Evolutionary conservation across 805 yeast genomes (phyloP).

Genomic region (Spathaspora arborariae): DNA sequence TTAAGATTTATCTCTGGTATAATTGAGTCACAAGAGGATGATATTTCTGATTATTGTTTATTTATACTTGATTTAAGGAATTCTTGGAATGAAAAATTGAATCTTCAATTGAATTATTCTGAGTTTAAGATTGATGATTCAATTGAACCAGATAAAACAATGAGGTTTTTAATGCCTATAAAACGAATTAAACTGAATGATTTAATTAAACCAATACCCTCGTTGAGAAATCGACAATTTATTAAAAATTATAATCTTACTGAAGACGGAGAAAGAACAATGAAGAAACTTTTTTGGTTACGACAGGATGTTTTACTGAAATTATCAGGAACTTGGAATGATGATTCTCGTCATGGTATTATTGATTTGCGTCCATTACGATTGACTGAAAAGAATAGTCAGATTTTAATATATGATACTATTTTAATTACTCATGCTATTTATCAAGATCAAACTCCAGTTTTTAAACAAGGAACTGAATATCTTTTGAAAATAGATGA

Average conservation of each 20-base stretch:
- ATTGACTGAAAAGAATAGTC: slow-evolving; percentile 58
- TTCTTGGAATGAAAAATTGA: slow-evolving; percentile 62
- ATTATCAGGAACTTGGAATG: slow-evolving; percentile 65
- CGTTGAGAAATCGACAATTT: slow-evolving; percentile 66
- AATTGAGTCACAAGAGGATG: slow-evolving; percentile 13
- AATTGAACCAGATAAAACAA: slow-evolving; percentile 26
- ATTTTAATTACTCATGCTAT: slow-evolving; percentile 16
- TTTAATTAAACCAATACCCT: slow-evolving; percentile 59
- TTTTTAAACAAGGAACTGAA: slow-evolving; percentile 22
- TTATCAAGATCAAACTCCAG: slow-evolving; percentile 7
- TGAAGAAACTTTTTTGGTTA: slow-evolving; percentile 77
- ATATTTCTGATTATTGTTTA: slow-evolving; percentile 53
- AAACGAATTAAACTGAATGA: slow-evolving; percentile 45
- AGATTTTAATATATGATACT: slow-evolving; percentile 46
- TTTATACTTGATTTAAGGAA: slow-evolving; percentile 76
- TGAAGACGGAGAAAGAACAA: slow-evolving; percentile 52
- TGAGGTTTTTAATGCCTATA: slow-evolving; percentile 70
- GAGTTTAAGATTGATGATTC: slow-evolving; percentile 25
- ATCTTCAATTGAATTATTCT: slow-evolving; percentile 26
- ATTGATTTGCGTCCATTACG: slow-evolving; percentile 67
- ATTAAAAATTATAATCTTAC: slow-evolving; percentile 52
- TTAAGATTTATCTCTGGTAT: slow-evolving; percentile 20
- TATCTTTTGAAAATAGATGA: slow-evolving; percentile 40
- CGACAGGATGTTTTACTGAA: slow-evolving; percentile 58
- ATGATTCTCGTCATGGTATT: slow-evolving; percentile 43